Evolutionary conservation across 139 green algal species (phyloP).

Genomic region (Trebouxia sp.): DNA sequence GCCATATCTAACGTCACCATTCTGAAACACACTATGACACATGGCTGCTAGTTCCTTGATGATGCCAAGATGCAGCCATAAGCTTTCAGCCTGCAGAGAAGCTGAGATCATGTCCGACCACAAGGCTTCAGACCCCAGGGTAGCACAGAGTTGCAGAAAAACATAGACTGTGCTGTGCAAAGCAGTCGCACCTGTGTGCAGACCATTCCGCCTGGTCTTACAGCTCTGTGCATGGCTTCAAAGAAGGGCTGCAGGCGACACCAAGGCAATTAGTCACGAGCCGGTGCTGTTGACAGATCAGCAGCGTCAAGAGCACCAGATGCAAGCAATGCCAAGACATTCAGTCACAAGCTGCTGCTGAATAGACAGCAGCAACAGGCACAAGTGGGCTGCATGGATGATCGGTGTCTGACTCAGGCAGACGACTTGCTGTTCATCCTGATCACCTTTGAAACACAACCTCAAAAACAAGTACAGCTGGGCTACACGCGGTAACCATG

Average conservation of each 20-base stretch:
- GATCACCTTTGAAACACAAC: not conserved
- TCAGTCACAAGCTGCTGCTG: not conserved
- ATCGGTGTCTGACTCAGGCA: too few relatives aligned
- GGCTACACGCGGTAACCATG: too few relatives aligned
- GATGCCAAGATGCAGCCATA: conserved; percentile 95
- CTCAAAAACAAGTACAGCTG: not conserved
- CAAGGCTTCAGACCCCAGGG: not conserved
- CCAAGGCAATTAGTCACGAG: not conserved
- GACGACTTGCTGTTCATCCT: too few relatives aligned
- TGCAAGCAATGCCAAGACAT: too few relatives aligned
- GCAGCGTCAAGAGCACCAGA: not conserved
- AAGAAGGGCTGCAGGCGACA: conserved; percentile 87
- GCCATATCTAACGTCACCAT: conserved; percentile 88
- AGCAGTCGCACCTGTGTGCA: conserved; percentile 76
- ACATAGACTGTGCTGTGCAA: too few relatives aligned
- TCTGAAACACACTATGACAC: conserved; percentile 85
- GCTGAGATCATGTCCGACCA: not conserved
- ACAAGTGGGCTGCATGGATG: too few relatives aligned
- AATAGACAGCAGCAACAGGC: too few relatives aligned
- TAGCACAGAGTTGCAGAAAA: not conserved
- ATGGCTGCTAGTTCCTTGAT: conserved; percentile 91
- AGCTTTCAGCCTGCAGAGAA: conserved; percentile 74
- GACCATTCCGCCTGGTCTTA: conserved; percentile 90
- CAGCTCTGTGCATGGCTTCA: conserved; percentile 86
- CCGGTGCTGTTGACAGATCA: too few relatives aligned